Evolutionary conservation across 345 rosid genomes (phyloP).

Genomic region (Rhodamnia rubescens): DNA sequence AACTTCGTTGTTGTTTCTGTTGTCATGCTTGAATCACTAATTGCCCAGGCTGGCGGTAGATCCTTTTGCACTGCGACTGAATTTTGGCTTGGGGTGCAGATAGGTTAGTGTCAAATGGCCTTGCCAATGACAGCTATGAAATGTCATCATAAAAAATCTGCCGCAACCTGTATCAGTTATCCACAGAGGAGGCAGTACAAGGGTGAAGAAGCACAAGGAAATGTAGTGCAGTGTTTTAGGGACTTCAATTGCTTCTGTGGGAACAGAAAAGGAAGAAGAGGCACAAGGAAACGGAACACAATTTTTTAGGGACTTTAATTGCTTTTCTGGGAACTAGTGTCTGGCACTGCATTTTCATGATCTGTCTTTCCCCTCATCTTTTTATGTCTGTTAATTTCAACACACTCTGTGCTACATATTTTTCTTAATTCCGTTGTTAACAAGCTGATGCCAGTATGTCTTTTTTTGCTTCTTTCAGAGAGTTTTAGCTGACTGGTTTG

Average conservation of each 20-base stretch:
- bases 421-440: neutral
- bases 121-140: neutral
- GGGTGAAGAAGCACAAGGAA: neutral
- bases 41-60: neutral
- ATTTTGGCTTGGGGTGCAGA: neutral
- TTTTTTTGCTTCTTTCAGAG: neutral
- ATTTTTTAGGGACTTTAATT: neutral
- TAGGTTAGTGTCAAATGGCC: neutral
- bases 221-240: neutral
- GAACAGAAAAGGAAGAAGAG: neutral
- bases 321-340: neutral
- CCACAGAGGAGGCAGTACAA: neutral
- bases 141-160: neutral
- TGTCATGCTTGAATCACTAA: neutral
- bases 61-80: neutral
- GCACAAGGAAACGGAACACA: neutral
- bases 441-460: neutral
- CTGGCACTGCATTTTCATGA: neutral
- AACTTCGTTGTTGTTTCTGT: neutral
- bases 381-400: neutral
- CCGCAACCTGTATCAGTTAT: neutral
- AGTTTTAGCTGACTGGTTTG: neutral
- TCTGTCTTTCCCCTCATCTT: neutral
- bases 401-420: neutral
- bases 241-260: neutral